These are phyloP conservation scores for Sporothrix schenckii DNA, from an alignment of 2,329 filamentous ascomycete species.

Conservation along the genomic window DNA sequence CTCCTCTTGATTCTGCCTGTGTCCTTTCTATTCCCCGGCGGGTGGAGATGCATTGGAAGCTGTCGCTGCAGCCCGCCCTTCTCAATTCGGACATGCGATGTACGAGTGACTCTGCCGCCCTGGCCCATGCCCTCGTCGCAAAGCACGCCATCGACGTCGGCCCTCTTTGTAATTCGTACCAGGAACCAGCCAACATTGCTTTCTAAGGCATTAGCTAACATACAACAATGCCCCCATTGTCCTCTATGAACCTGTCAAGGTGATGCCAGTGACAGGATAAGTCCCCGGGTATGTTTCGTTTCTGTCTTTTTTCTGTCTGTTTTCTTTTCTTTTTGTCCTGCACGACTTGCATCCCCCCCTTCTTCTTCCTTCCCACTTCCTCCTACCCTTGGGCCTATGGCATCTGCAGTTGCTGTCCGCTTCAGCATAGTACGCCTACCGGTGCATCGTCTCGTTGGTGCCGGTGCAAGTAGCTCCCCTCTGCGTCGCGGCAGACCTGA, in stretches of 20 bases:
- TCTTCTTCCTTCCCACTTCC: too few relatives aligned
- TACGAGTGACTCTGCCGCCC: background rate
- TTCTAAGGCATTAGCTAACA: background rate
- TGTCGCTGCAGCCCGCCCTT: too few relatives aligned
- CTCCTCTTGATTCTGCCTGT: background rate
- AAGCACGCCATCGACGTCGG: background rate
- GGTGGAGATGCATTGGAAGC: too few relatives aligned
- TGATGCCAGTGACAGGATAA: background rate
- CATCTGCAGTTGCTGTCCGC: constrained; percentile 2
- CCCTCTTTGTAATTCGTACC: background rate
- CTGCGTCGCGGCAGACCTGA: background rate
- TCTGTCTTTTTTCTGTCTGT: background rate
- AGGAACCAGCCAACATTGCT: background rate
- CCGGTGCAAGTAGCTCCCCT: background rate
- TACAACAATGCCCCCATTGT: background rate
- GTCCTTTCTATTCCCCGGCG: too few relatives aligned
- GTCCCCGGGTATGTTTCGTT: background rate
- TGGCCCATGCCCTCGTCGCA: background rate
- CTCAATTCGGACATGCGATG: background rate
- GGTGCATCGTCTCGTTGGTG: constrained; percentile 12
- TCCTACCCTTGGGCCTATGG: background rate
- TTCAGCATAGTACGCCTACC: constrained; percentile 3
- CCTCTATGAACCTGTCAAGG: background rate
- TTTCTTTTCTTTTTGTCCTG: background rate
- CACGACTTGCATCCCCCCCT: background rate